Percentiles rank a stretch among this genome's conserved stretches.
Evolutionary conservation across 768 basidiomycete genomes (phyloP).

Genomic region (Naganishia friedmannii): DNA sequence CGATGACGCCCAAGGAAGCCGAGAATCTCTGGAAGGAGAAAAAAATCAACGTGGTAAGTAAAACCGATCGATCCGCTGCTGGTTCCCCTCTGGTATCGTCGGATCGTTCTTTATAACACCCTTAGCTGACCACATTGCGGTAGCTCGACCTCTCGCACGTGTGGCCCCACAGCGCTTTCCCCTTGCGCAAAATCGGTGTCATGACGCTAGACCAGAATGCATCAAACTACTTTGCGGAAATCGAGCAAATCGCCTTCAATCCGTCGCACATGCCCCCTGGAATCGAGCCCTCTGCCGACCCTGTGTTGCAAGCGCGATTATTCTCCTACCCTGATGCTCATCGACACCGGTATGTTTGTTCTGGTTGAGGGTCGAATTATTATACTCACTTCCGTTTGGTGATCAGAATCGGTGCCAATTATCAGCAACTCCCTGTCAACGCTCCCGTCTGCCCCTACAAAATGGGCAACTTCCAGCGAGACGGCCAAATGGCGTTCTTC

Average conservation of each 20-base stretch:
- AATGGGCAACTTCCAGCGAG: slow-evolving; percentile 84
- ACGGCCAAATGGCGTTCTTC: slow-evolving; percentile 57
- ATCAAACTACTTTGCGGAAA: slow-evolving; percentile 49
- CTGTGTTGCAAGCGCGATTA: slow-evolving; percentile 86
- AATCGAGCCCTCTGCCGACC: slow-evolving; percentile 85
- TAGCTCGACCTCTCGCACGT: slow-evolving; percentile 44
- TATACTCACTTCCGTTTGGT: slow-evolving; percentile 29
- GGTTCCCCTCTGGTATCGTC: too few species aligned
- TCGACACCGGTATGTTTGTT: slow-evolving; percentile 27
- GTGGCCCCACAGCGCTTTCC: slow-evolving; percentile 54
- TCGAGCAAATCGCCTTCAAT: slow-evolving; percentile 42
- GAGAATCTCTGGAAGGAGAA: slow-evolving; percentile 66
- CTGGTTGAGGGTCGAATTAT: slow-evolving; percentile 34
- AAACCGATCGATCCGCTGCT: too few species aligned
- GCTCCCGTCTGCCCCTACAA: slow-evolving; percentile 64
- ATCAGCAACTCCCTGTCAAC: slow-evolving; percentile 80
- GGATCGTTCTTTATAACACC: too few species aligned
- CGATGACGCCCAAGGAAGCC: slow-evolving; percentile 87
- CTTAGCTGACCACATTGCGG: too few species aligned
- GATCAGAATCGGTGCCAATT: slow-evolving; percentile 54
- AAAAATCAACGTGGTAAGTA: slow-evolving; percentile 60
- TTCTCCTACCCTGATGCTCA: slow-evolving; percentile 74
- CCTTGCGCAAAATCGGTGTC: slow-evolving; percentile 53
- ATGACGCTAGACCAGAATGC: slow-evolving; percentile 54
- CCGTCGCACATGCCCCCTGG: slow-evolving; percentile 85